A percentile compares a stretch with the other conserved stretches of the same genome.
These are phyloP conservation scores for Penicillium aurantiogriseum DNA, from an alignment of 2,329 filamentous ascomycete species.

Conservation along the genomic window DNA sequence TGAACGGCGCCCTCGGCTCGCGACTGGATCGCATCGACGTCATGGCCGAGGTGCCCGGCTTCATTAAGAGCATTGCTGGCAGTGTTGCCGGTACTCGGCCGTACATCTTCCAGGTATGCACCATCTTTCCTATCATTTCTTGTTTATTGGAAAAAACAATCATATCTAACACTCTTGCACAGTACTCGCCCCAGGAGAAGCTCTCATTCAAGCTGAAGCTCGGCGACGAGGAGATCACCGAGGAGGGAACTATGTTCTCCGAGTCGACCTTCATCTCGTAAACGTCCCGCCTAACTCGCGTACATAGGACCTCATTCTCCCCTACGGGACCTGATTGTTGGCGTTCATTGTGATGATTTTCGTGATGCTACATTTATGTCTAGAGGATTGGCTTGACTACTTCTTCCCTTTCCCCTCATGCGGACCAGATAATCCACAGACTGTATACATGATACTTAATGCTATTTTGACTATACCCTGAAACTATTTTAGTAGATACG, in stretches of 20 bases:
- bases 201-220: constrained; percentile 79
- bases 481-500: background rate
- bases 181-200: constrained; percentile 69
- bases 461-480: constrained; percentile 27
- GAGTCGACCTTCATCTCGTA: constrained; percentile 96
- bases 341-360: constrained; percentile 28
- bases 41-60: constrained; percentile 92
- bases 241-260: constrained; percentile 75
- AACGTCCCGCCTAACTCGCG: constrained; percentile 15
- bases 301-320: constrained; percentile 30
- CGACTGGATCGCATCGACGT: constrained; percentile 84
- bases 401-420: constrained; percentile 15
- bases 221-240: constrained; percentile 72
- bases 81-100: constrained; percentile 88
- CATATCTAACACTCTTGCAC: constrained; percentile 1
- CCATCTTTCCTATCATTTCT: background rate
- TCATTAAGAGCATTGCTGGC: constrained; percentile 91
- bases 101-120: constrained; percentile 88
- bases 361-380: constrained; percentile 31
- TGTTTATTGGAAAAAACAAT: background rate
- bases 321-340: constrained; percentile 21
- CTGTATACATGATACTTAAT: constrained; percentile 32
- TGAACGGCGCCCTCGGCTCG: constrained; percentile 68
- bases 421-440: constrained; percentile 25
- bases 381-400: constrained; percentile 24